Base-by-base conservation (phyloP, 257 asterid species). In the Solanum tarijense region DNA sequence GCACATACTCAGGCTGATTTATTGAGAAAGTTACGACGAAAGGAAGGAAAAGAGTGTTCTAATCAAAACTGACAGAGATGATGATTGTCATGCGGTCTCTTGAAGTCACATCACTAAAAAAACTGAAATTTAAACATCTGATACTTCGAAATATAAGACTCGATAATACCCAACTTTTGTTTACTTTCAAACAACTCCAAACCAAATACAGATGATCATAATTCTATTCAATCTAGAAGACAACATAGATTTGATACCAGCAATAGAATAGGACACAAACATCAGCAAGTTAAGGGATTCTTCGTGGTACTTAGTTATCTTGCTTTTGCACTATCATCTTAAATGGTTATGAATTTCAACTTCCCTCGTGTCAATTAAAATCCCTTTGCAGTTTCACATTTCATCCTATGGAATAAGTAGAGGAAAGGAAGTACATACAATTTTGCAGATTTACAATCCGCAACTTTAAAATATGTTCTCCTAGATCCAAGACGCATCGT, bases 401-500 rank as follows among this genome's bases (percentile, higher is more conserved):
- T 27, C 73, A 60, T 60, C 55, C 34, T 31, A 13, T 48, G 13
- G 39, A 31, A 23, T 11, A 39, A 29, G 39, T 36, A 36, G 69
- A 83, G 82, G 82, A 90, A 88, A 58, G 87, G 78, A 68, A 14
- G 89, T 60, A 87, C 98, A 90, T 90, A 94, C 98, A 93, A 90
- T 87, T 90, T 94, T 41, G 88, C 92, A 29, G 94, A 91, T 92
- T 86, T 91, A 88, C 95, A 89, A 52, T 91, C 88, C 25, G 89
- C 46, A 43, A 84, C 92, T 69, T 91, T 94, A 90, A 95, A 93
- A 89, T 84, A 94, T 84, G 96, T 95, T 89, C 94, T 95, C 94
- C 96, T 93, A 31, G 95, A 95, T 90, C 98, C 98, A 9, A 95
- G 96, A 86, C 96, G 96, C 98, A 95, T 95, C 29, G 98, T 95